phyloP scores from a whole-genome alignment of 768 basidiomycete genomes.

The Albatrellus ellisii region DNA sequence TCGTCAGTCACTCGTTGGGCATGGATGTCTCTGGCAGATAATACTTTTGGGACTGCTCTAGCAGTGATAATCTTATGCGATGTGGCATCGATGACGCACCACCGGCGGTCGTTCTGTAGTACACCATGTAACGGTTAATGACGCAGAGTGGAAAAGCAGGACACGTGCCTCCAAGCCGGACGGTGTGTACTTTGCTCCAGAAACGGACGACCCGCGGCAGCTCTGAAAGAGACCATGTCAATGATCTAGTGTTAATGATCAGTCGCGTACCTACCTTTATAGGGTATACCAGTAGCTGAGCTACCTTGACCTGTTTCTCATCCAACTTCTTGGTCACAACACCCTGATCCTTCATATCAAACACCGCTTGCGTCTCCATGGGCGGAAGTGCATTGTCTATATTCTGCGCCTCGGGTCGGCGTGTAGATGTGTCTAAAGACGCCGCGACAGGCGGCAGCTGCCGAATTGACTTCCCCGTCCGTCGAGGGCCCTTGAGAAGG shows the following conservation, averaged over 20 bases:
- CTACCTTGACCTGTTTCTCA: not conserved
- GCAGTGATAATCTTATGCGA: slow-evolving; percentile 51
- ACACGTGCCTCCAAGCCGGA: slow-evolving; percentile 1
- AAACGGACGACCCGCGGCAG: slow-evolving; percentile 2
- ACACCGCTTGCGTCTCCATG: not conserved
- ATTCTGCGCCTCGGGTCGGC: not conserved
- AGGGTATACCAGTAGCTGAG: slow-evolving; percentile 1
- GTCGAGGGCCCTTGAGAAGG: not conserved
- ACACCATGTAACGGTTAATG: not conserved
- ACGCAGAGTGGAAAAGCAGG: not conserved
- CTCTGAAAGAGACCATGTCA: not conserved
- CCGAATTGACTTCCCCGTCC: not conserved
- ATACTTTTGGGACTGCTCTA: slow-evolving; percentile 48
- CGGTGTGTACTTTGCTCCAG: not conserved
- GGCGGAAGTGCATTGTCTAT: not conserved
- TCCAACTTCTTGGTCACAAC: not conserved
- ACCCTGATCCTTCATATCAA: not conserved
- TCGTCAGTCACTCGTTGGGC: not conserved
- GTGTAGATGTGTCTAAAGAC: not conserved
- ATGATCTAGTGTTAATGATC: not conserved
- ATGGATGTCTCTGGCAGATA: slow-evolving; percentile 5
- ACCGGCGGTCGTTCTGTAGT: slow-evolving; percentile 57
- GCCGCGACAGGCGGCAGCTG: not conserved
- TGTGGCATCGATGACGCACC: slow-evolving; percentile 51
- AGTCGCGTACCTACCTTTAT: slow-evolving; percentile 1